Base-by-base conservation (phyloP, 2,329 filamentous ascomycete genomes). In the Paraphaeosphaeria sporulosa region DNA sequence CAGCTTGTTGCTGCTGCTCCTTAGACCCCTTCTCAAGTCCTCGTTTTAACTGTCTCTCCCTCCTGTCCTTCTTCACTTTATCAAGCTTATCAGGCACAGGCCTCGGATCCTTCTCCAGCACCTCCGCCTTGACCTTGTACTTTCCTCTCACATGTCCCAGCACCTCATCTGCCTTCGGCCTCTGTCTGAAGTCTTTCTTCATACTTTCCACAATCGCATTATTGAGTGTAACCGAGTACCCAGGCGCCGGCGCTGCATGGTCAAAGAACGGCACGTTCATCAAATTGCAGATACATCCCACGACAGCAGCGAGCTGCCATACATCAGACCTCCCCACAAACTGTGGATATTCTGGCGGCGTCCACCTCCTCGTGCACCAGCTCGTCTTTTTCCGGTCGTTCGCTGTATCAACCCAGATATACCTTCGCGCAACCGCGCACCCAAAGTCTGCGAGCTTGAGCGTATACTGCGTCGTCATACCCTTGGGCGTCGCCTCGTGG, bases 381-480 rank as follows among this genome's bases (percentile, higher is more conserved):
- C 47, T 27, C 21, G 27, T n/a, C 23, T 23, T 8, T 4, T 15
- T 7, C 3, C 40, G 53, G 6, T 57, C 38, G 6, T 57, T 50
- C 2, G 43, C 25, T 9, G 6, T 12, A 17, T 57, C 36, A 6
- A 25, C 25, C 44, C 46, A 61, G 43, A 57, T 50, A 19, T 40
- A 32, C 21, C 46, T 25, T 7, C 52, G n/a, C n/a, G 38, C 44
- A 13, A 58, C 44, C n/a, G 55, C 51, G 36, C 55, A 55, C 2
- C 60, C 60, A 53, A 63, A 63, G 36, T 62, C 57, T 15, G 52
- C 53, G 3, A 62, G 48, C 44, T 57, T 59, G 7, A 55, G 32
- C 21, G 47, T 57, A 17, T 44, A 58, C 25, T 19, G 36, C 13
- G 46, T 61, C n/a, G 50, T 52, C 32, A 57, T 55, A 3, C 54